These are phyloP conservation scores for Leucogyrophana mollusca DNA, from an alignment of 768 basidiomycete species.

Conservation along the genomic window DNA sequence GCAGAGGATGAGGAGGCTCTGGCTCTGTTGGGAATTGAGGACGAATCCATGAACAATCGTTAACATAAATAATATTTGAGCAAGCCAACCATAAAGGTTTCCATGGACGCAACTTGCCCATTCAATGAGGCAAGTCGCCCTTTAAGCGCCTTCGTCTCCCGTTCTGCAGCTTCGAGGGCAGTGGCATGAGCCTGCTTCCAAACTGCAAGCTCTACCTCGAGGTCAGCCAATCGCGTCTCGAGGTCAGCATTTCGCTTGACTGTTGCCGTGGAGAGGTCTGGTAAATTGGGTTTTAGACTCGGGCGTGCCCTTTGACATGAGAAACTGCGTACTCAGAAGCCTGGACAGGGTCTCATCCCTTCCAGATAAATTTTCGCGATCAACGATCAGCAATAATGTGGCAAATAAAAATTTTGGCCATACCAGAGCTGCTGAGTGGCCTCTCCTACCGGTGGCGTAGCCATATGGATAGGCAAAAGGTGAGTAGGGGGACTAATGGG, in stretches of 20 bases:
- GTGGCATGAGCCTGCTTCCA: slow-evolving; percentile 72
- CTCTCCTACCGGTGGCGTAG: slow-evolving; percentile 60
- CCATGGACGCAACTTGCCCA: slow-evolving; percentile 58
- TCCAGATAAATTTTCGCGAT: slow-evolving; percentile 16
- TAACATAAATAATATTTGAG: not conserved
- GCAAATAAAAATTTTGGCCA: slow-evolving; percentile 29
- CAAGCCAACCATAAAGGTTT: slow-evolving; percentile 43
- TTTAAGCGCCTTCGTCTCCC: slow-evolving; percentile 65
- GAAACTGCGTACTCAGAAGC: slow-evolving; percentile 49
- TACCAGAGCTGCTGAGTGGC: slow-evolving; percentile 66
- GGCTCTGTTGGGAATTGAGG: slow-evolving; percentile 40
- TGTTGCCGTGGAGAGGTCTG: slow-evolving; percentile 65
- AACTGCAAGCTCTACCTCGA: slow-evolving; percentile 66
- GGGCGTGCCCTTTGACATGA: slow-evolving; percentile 3
- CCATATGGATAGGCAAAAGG: slow-evolving; percentile 39
- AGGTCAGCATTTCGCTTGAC: slow-evolving; percentile 63
- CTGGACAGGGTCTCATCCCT: slow-evolving; percentile 70
- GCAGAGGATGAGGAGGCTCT: slow-evolving; percentile 69
- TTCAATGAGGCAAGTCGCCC: slow-evolving; percentile 64
- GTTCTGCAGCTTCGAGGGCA: slow-evolving; percentile 60
- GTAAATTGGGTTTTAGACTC: slow-evolving; percentile 10
- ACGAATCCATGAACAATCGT: not conserved
- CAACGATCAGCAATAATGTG: slow-evolving; percentile 15
- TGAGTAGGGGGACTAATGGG: slow-evolving; percentile 28
- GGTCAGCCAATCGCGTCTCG: slow-evolving; percentile 61